Conservation (phyloP, 1,139 yeast genomes). For the Suhomyces anneliseae region DNA sequence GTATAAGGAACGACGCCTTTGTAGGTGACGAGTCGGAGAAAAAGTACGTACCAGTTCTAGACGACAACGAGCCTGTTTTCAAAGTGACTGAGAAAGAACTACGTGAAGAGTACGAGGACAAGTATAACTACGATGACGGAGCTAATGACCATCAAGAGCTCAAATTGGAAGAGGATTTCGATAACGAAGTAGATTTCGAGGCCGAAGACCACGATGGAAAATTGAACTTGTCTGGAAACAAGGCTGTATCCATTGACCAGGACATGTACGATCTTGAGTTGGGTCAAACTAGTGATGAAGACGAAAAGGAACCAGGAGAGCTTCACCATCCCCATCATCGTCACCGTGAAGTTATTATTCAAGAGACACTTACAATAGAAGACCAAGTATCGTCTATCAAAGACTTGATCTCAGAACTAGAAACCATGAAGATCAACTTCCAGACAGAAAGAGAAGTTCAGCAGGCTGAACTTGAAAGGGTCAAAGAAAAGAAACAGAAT, state of each 20-base stretch:
- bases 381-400: constrained; percentile 9
- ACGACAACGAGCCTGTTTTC: constrained; percentile 6
- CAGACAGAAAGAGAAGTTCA: constrained; percentile 4
- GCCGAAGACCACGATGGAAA: background rate
- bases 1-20: constrained; percentile 3
- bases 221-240: constrained; percentile 1
- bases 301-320: background rate
- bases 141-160: constrained; percentile 1
- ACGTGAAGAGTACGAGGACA: constrained; percentile 16
- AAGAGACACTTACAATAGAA: background rate
- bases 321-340: background rate
- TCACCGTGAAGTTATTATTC: background rate
- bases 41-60: constrained; percentile 14
- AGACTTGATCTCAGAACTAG: constrained; percentile 1
- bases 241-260: constrained; percentile 6
- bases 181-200: constrained; percentile 9
- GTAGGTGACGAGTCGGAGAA: constrained; percentile 1
- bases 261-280: constrained; percentile 16
- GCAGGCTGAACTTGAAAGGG: constrained; percentile 7
- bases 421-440: constrained; percentile 1
- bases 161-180: constrained; percentile 2
- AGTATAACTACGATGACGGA: constrained; percentile 17
- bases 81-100: constrained; percentile 9
- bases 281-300: constrained; percentile 8
- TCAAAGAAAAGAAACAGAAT: background rate